phyloP scores from a whole-genome alignment of 805 yeast species.

The Kodamaea leandrae region DNA sequence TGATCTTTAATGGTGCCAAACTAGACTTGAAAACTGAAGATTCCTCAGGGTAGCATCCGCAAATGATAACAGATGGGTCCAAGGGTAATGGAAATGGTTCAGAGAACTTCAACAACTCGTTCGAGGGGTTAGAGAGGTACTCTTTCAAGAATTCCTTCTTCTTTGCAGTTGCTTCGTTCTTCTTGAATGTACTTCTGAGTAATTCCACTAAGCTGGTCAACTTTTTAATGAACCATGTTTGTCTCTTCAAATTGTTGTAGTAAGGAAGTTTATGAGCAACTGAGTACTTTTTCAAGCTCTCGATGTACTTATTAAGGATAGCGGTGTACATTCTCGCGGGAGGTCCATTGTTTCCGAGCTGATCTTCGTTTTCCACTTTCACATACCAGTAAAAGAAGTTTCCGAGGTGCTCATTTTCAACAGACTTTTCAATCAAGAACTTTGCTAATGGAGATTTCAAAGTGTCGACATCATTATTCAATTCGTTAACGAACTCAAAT shows the following conservation, averaged over 20 bases:
- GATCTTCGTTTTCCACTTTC: constrained; percentile 80
- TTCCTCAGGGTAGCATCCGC: constrained; percentile 76
- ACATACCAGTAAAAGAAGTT: constrained; percentile 90
- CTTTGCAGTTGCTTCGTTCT: constrained; percentile 73
- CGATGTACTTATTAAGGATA: constrained; percentile 42
- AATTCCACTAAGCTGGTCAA: constrained; percentile 63
- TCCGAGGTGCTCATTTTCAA: constrained; percentile 64
- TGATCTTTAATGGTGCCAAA: constrained; percentile 80
- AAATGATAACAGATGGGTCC: constrained; percentile 72
- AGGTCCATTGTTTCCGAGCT: constrained; percentile 19
- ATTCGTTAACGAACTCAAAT: constrained; percentile 18
- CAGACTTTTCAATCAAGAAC: constrained; percentile 71
- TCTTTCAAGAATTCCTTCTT: constrained; percentile 68
- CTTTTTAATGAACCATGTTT: constrained; percentile 65
- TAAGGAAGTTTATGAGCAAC: constrained; percentile 27
- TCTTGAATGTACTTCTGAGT: constrained; percentile 49
- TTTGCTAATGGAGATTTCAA: constrained; percentile 63
- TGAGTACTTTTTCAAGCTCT: constrained; percentile 30
- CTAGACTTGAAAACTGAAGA: constrained; percentile 89
- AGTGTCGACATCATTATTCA: constrained; percentile 16
- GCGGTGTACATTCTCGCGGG: constrained; percentile 29
- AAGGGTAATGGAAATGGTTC: constrained; percentile 71
- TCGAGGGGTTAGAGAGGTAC: constrained; percentile 48
- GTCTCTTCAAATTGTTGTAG: constrained; percentile 48
- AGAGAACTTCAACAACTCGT: constrained; percentile 41